Conservation (phyloP, 331 rosid species). For the Prunus yedoensis region DNA sequence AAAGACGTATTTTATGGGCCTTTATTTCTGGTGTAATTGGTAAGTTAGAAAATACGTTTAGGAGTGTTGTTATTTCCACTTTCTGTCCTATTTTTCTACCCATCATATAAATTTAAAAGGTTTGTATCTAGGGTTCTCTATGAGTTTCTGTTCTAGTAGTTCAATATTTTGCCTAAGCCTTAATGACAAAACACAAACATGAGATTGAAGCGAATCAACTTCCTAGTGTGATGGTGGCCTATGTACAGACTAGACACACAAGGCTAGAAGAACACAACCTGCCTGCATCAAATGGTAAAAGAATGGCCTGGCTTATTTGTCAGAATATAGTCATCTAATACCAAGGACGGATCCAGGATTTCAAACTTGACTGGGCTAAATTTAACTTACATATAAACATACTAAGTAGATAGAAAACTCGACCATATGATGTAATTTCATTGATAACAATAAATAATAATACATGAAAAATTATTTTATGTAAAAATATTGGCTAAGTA, state of each 20-base stretch:
- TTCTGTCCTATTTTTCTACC: rapidly evolving
- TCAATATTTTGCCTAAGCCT: not conserved
- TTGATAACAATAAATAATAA: too few species aligned
- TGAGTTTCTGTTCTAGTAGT: not conserved
- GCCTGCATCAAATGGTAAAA: not conserved
- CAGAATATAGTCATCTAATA: not conserved
- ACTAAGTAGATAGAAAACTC: too few species aligned
- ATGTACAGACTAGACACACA: not conserved
- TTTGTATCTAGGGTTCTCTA: not conserved
- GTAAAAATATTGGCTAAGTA: too few species aligned
- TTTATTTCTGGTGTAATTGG: too few species aligned
- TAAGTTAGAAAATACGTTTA: too few species aligned
- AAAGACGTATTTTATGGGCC: too few species aligned
- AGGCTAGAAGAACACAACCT: not conserved
- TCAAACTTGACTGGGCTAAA: too few species aligned
- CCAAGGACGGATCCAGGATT: too few species aligned
- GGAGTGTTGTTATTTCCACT: too few species aligned
- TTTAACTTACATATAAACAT: too few species aligned
- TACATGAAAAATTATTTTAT: too few species aligned
- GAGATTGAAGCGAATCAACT: not conserved
- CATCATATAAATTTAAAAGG: not conserved
- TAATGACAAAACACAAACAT: not conserved
- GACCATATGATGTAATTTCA: too few species aligned
- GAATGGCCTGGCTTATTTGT: not conserved
- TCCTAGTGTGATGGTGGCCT: not conserved